Conservation (phyloP, 768 basidiomycete genomes). For the Rossbeevera mucosa region DNA sequence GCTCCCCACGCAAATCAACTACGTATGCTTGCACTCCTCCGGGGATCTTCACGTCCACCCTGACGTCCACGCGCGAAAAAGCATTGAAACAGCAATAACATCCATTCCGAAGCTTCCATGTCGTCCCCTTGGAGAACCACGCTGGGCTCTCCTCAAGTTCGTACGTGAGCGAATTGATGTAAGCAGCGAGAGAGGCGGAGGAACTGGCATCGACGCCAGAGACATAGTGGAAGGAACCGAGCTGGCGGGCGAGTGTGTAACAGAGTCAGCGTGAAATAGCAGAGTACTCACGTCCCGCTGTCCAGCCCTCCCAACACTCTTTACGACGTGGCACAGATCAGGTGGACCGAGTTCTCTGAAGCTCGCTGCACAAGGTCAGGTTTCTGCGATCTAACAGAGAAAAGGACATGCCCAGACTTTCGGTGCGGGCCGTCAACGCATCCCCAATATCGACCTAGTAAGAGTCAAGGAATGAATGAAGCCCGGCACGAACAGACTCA, state of each 20-base stretch:
- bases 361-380: slow-evolving; percentile 52
- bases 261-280: neutral
- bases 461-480: slow-evolving; percentile 2
- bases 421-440: slow-evolving; percentile 82
- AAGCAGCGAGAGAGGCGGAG: slow-evolving; percentile 94
- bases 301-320: slow-evolving; percentile 78
- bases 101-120: slow-evolving; percentile 90
- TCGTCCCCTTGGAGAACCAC: slow-evolving; percentile 84
- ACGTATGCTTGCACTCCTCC: slow-evolving; percentile 95
- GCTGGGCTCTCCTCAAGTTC: slow-evolving; percentile 85
- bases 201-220: slow-evolving; percentile 99
- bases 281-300: slow-evolving; percentile 73
- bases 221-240: slow-evolving; percentile 95
- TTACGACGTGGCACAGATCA: slow-evolving; percentile 93
- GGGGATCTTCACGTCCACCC: slow-evolving; percentile 97
- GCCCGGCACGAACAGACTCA: slow-evolving; percentile 29
- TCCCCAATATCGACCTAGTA: slow-evolving; percentile 84
- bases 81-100: slow-evolving; percentile 99
- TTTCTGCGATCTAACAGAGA: neutral
- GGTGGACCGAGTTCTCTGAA: slow-evolving; percentile 98
- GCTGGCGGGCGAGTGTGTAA: slow-evolving; percentile 39
- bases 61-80: slow-evolving; percentile 92
- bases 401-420: slow-evolving; percentile 71
- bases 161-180: slow-evolving; percentile 98
- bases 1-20: slow-evolving; percentile 89